Base-by-base conservation (phyloP, 768 basidiomycete genomes). In the Cystofilobasidium capitatum region DNA sequence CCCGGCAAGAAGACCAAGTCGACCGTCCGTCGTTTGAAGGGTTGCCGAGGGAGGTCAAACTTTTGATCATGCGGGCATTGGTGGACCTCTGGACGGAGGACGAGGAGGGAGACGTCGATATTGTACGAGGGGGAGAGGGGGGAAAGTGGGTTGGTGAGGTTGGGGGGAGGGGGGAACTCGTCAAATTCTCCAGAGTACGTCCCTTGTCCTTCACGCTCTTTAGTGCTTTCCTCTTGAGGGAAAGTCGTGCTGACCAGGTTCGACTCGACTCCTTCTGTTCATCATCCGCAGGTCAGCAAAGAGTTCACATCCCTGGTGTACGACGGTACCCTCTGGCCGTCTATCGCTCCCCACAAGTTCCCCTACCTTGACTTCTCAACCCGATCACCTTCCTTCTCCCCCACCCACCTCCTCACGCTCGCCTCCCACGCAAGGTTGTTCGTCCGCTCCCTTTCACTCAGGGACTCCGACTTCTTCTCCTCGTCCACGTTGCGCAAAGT, bases 151-250 rank as follows among this genome's bases (percentile, higher is more conserved):
- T 55, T 39, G 63, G 63, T 26, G 44, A 54, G 24, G 49, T 26
- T 16, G 63, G 29, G 14, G 63, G 44, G 12, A 49, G 63, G 17
- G 13, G 63, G 5, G 63, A 64, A 36, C 49, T 64, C 20, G 20
- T 64, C 49, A 51, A 55, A 39, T 37, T 64, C n/a, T 37, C 49
- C 17, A 35, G 63, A 24, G 59, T 61, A 26, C n/a, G 59, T 61
- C 40, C 22, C 22, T 49, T 17, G 22, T 20, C 37, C 7, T 14
- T 40, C 36, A 31, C 35, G 13, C 35, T 22, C 58, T 59, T 8
- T 7, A 24, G 12, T 58, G 37, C 22, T 13, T n/a, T n/a, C 22
- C 36, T 3, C 37, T 40, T 60, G 9, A 17, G 26, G 58, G 31
- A 26, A 39, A n/a, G 7, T 24, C n/a, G 7, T 22, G 24, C 22